Conservation (phyloP, 169 alveolate genomes). For the Plasmodium falciparum region DNA sequence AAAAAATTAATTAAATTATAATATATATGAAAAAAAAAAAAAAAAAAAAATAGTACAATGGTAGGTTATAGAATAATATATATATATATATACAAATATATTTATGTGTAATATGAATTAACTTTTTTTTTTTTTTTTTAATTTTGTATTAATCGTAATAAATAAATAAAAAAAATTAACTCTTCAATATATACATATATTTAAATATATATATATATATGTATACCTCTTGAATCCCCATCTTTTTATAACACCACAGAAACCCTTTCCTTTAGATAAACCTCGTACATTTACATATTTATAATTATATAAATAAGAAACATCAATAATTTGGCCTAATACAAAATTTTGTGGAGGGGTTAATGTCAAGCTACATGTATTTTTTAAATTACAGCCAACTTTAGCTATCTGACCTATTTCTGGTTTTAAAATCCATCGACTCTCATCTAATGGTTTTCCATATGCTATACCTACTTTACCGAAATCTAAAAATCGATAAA, state of each 20-base stretch:
- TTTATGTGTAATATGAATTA: too few relatives aligned
- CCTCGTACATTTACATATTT: slow-evolving; percentile 92
- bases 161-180: too few relatives aligned
- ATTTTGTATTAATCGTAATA: too few relatives aligned
- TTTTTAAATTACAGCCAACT: slow-evolving; percentile 79
- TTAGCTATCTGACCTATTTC: slow-evolving; percentile 83
- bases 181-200: too few relatives aligned
- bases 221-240: slow-evolving; percentile 92
- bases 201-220: background rate
- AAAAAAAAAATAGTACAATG: background rate
- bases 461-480: slow-evolving; percentile 76
- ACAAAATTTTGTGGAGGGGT: slow-evolving; percentile 91
- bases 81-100: too few relatives aligned
- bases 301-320: slow-evolving; percentile 87
- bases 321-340: slow-evolving; percentile 90
- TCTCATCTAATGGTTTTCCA: slow-evolving; percentile 86
- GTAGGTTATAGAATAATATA: background rate
- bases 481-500: slow-evolving; percentile 66
- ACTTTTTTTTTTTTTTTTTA: too few relatives aligned
- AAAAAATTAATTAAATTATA: background rate
- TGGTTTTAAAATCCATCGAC: slow-evolving; percentile 84
- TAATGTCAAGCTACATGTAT: slow-evolving; percentile 82
- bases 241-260: slow-evolving; percentile 92
- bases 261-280: slow-evolving; percentile 94
- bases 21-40: background rate